Percentiles rank a stretch among this genome's conserved stretches.
Evolutionary conservation across 2,329 filamentous ascomycete species (phyloP).

Genomic region (Raffaelea albimanens): DNA sequence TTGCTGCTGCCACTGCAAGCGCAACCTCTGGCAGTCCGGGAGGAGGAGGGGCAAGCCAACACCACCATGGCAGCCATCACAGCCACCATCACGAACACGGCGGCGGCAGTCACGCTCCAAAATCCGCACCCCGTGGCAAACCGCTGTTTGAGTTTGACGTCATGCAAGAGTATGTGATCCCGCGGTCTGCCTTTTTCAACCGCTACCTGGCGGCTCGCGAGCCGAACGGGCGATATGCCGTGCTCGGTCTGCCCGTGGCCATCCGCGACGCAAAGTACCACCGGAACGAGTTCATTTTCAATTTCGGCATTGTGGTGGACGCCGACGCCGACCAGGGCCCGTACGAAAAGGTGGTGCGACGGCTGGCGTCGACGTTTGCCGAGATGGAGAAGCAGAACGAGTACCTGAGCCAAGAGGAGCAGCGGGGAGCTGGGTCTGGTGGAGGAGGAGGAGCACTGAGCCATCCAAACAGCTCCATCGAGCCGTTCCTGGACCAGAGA

Average conservation of each 20-base stretch:
- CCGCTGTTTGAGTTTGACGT: conserved; percentile 73
- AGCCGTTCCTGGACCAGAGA: conserved; percentile 2
- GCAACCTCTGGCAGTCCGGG: no score
- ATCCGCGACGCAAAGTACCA: conserved; percentile 75
- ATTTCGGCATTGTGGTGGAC: conserved; percentile 64
- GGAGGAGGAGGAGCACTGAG: conserved; percentile 8
- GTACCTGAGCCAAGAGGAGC: conserved; percentile 52
- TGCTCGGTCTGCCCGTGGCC: conserved; percentile 84
- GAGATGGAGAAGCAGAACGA: conserved; percentile 87
- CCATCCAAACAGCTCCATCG: conserved; percentile 4
- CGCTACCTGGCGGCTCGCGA: conserved; percentile 75
- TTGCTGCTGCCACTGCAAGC: background rate
- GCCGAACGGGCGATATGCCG: conserved; percentile 57
- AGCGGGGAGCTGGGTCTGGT: conserved; percentile 17
- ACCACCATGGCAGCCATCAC: no score
- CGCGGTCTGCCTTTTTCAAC: conserved; percentile 90
- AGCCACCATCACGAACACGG: no score
- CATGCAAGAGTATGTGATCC: conserved; percentile 87
- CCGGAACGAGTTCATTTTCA: conserved; percentile 97
- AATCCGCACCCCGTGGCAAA: conserved; percentile 4
- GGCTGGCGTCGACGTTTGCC: conserved; percentile 75
- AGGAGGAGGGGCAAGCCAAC: no score
- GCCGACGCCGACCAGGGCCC: conserved; percentile 56
- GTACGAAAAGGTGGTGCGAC: conserved; percentile 76
- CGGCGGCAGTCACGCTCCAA: no score